These are phyloP conservation scores for Cytidiella melzeri DNA, from an alignment of 768 basidiomycete species.

Conservation along the genomic window DNA sequence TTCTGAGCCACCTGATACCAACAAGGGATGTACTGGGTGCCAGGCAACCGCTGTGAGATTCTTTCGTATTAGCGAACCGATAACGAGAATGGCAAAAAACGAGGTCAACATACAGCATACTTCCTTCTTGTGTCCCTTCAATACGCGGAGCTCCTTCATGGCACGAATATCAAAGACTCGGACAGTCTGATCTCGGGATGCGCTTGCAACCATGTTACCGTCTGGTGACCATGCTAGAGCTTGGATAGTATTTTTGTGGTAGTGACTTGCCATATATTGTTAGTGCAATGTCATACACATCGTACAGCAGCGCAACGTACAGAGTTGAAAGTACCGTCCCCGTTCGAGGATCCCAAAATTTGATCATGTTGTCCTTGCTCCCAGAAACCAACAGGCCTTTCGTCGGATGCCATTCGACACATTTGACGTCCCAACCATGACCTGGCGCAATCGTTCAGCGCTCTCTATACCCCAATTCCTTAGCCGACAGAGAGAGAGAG, in stretches of 20 bases:
- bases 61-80: not conserved
- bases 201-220: constrained; percentile 90
- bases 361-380: constrained; percentile 96
- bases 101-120: constrained; percentile 72
- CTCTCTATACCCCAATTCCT: no score
- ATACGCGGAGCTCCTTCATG: constrained; percentile 89
- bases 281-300: not conserved
- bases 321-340: constrained; percentile 86
- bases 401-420: constrained; percentile 97
- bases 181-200: constrained; percentile 90
- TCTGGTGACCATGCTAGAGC: constrained; percentile 91
- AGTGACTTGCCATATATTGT: constrained; percentile 50
- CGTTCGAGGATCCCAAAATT: constrained; percentile 98
- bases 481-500: not conserved
- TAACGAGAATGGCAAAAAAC: not conserved
- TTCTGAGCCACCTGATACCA: constrained; percentile 92
- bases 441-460: constrained; percentile 38
- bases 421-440: constrained; percentile 99
- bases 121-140: constrained; percentile 98
- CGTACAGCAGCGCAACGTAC: constrained; percentile 45
- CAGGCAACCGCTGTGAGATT: constrained; percentile 70
- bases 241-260: constrained; percentile 97
- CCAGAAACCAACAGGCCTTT: constrained; percentile 94
- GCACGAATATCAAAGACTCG: constrained; percentile 97
- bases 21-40: constrained; percentile 91